Conservation (phyloP, 306 rosid species). For the Leucaena leucocephala region DNA sequence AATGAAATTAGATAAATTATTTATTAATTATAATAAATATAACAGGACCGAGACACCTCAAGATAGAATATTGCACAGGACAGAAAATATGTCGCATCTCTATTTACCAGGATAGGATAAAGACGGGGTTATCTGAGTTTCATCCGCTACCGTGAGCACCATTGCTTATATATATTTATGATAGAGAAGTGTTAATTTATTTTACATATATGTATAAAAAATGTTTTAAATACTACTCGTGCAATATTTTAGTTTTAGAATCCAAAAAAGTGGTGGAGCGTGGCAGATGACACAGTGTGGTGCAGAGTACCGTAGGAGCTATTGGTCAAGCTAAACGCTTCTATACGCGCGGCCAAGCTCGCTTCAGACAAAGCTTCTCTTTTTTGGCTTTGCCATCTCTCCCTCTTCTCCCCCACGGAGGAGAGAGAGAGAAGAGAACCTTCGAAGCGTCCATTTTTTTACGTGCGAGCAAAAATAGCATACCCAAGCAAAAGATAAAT, state of each 20-base stretch:
- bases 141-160: too few relatives aligned
- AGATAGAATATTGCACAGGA: too few relatives aligned
- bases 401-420: slow-evolving; percentile 39
- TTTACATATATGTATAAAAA: too few relatives aligned
- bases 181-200: too few relatives aligned
- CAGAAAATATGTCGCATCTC: too few relatives aligned
- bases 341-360: slow-evolving; percentile 9
- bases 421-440: slow-evolving; percentile 19
- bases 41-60: too few relatives aligned
- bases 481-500: neutral
- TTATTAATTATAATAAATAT: too few relatives aligned
- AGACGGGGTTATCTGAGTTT: too few relatives aligned
- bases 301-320: neutral
- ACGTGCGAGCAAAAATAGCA: neutral
- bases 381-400: slow-evolving; percentile 34
- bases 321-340: neutral
- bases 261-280: neutral
- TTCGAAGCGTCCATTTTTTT: neutral
- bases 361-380: slow-evolving; percentile 14
- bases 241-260: neutral
- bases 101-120: too few relatives aligned
- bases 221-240: too few relatives aligned
- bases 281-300: slow-evolving; percentile 16
- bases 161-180: too few relatives aligned
- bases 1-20: too few relatives aligned